Evolutionary conservation across 176 grass and related monocot genomes (phyloP), one percentile per base, ranked within the genome.

Genomic region (Cenchrus americanus): DNA sequence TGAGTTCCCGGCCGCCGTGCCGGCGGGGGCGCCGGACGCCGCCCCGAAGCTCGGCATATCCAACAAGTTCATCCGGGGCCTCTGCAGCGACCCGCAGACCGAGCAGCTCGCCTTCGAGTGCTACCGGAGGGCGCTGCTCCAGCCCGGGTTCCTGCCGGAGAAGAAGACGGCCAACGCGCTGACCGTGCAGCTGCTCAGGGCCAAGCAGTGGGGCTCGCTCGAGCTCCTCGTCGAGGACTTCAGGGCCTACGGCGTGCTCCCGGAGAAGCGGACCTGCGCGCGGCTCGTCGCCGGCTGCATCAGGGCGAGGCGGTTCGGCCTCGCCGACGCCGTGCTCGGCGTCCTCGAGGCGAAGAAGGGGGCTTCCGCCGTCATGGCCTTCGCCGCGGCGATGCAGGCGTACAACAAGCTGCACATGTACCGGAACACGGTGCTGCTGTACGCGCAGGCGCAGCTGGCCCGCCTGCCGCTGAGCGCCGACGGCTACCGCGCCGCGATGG

Each of bases 371-470:
- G 46, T 62, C 32, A 51, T 79, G 60, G 85, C 85, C 85, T 98
- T 95, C 84, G 49, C 77, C 73, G 84, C 89, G 0, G 96, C 96
- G 68, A 83, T 98, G 96, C 80, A 62, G 62, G 87, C 89, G 76
- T 95, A 95, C 89, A 98, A 94, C 93, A 91, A 83, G 87, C 93
- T 98, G 57, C 96, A 91, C 73, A 98, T 98, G 96, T 90, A 92
- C 86, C 86, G 74, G 22, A 88, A 87, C 64, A 94, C 96, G 26
- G 75, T 92, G 77, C 87, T 91, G 63, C 83, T 89, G 84, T 90
- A 86, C 43, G 80, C 89, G 8, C 84, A 66, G 44, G 93, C 91
- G 85, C 88, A 24, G 87, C 54, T 78, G 18, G 89, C 83, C 14
- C 77, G 81, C 66, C 75, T 95, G 53, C 64, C 85, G 32, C 83